Evolutionary conservation across 305 asterid genomes (phyloP).

Genomic region (Coffea humblotiana): DNA sequence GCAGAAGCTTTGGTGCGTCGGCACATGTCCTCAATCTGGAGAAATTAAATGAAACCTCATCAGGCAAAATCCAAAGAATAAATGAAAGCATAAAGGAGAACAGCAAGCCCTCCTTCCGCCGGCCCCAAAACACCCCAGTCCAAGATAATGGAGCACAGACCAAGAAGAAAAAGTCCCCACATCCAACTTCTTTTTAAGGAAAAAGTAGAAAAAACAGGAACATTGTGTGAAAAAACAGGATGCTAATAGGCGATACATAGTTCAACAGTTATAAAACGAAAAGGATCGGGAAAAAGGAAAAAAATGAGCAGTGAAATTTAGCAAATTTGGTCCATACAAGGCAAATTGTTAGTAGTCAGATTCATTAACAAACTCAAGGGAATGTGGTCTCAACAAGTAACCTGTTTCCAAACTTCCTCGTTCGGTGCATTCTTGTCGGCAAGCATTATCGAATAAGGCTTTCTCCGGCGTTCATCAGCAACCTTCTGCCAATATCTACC

Average conservation of each 20-base stretch:
- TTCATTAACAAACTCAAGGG: constrained; percentile 2
- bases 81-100: not conserved
- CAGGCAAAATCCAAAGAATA: constrained; percentile 19
- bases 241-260: not conserved
- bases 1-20: constrained; percentile 83
- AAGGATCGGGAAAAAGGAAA: not conserved
- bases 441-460: constrained; percentile 83
- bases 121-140: not conserved
- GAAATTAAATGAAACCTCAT: constrained; percentile 21
- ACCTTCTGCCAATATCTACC: constrained; percentile 87
- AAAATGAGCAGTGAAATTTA: not conserved
- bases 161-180: not conserved
- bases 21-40: constrained; percentile 93
- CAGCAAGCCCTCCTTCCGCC: not conserved
- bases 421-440: constrained; percentile 99
- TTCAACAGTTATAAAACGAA: not conserved
- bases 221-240: not conserved
- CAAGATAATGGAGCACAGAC: not conserved
- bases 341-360: not conserved
- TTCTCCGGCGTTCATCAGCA: constrained; percentile 76
- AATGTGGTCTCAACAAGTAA: constrained; percentile 31
- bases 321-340: not conserved
- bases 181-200: not conserved
- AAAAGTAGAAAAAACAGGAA: not conserved
- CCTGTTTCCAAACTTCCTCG: constrained; percentile 95